Evolutionary conservation across 169 alveolate species (phyloP).

Genomic region (Plasmodium vinckei): DNA sequence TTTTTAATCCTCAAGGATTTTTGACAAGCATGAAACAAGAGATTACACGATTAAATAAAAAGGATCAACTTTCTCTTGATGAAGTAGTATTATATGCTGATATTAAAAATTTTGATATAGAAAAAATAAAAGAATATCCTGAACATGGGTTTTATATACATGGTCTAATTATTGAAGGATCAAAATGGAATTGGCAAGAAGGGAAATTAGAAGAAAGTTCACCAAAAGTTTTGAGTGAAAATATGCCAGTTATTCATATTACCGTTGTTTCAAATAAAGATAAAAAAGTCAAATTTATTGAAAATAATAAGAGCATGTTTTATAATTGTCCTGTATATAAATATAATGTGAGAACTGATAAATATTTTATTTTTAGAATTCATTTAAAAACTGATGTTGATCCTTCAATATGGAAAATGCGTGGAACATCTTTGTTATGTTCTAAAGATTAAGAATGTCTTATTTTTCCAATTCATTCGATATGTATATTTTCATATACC

Average conservation of each 20-base stretch:
- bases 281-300: conserved; percentile 87
- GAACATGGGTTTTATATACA: conserved; percentile 93
- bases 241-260: conserved; percentile 91
- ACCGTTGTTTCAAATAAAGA: conserved; percentile 92
- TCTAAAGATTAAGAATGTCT: conserved; percentile 78
- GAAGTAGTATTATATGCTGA: conserved; percentile 94
- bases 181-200: conserved; percentile 94
- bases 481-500: not conserved
- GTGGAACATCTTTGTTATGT: conserved; percentile 87
- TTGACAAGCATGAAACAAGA: conserved; percentile 97
- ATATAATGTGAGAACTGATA: conserved; percentile 94
- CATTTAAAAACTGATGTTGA: conserved; percentile 90
- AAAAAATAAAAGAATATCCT: conserved; percentile 86
- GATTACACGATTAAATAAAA: conserved; percentile 92
- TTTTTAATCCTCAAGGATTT: conserved; percentile 97
- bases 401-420: conserved; percentile 86
- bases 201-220: conserved; percentile 93
- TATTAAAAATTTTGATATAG: conserved; percentile 85
- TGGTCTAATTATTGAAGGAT: conserved; percentile 96
- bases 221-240: conserved; percentile 88
- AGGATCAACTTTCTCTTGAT: conserved; percentile 95
- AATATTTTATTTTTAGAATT: conserved; percentile 93
- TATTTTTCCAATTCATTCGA: not conserved
- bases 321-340: conserved; percentile 95
- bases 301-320: conserved; percentile 88